A percentile compares a stretch with the other conserved stretches of the same genome.
These are phyloP conservation scores for Beverwykella pulmonaria DNA, from an alignment of 495 filamentous ascomycete genomes.

Conservation along the genomic window DNA sequence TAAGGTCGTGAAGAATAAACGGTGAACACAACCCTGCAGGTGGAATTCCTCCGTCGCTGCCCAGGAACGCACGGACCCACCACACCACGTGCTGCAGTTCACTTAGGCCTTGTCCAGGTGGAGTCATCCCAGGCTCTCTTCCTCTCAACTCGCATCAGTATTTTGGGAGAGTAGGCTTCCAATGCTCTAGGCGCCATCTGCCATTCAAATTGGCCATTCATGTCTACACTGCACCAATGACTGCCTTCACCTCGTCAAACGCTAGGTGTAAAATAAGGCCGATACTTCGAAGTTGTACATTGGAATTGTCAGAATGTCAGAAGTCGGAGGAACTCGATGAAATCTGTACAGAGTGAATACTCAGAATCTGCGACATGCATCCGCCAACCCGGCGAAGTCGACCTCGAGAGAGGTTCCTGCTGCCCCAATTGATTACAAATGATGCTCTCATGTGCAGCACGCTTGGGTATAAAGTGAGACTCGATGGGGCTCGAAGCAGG, in stretches of 20 bases:
- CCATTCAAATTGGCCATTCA: too few species aligned
- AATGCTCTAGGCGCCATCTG: too few species aligned
- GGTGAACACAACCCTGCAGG: background rate
- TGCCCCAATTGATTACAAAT: background rate
- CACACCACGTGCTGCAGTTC: background rate
- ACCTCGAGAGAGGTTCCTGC: background rate
- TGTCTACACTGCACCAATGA: too few species aligned
- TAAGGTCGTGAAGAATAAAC: background rate
- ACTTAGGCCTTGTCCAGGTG: too few species aligned
- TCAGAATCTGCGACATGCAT: background rate
- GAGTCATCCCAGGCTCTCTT: too few species aligned
- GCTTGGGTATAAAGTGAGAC: background rate
- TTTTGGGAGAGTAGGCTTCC: too few species aligned
- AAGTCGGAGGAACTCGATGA: background rate
- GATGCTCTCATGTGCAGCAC: background rate
- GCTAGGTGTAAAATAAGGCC: background rate
- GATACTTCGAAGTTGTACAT: background rate
- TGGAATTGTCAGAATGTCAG: background rate
- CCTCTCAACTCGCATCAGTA: too few species aligned
- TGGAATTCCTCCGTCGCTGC: background rate
- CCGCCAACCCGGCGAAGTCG: background rate
- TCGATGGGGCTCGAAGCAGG: background rate
- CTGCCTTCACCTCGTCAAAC: too few species aligned
- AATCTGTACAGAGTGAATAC: background rate
- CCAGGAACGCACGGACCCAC: background rate